These are phyloP conservation scores for Ogataea hybrid DNA, from an alignment of 1,139 yeast genomes.

Conservation along the genomic window DNA sequence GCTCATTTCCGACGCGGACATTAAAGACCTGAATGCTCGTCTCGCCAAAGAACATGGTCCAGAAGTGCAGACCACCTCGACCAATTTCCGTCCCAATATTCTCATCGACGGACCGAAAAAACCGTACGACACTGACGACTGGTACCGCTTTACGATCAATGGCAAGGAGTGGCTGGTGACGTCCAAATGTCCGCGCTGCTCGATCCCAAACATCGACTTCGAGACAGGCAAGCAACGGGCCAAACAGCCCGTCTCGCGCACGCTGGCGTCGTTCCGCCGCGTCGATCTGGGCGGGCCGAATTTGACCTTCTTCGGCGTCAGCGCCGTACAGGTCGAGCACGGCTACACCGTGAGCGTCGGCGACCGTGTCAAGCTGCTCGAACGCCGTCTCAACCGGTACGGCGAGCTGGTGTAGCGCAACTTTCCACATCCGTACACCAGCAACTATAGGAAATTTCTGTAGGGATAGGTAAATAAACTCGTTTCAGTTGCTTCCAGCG, in stretches of 20 bases:
- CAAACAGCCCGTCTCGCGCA: constrained; percentile 13
- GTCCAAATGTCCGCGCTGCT: constrained; percentile 25
- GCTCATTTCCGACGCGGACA: constrained; percentile 20
- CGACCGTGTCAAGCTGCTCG: constrained; percentile 17
- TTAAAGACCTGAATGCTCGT: constrained; percentile 13
- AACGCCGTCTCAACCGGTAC: constrained; percentile 21
- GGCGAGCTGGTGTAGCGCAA: constrained; percentile 9
- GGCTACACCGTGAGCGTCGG: constrained; percentile 18
- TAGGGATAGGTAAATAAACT: constrained; percentile 2
- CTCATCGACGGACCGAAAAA: constrained; percentile 15
- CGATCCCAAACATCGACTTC: constrained; percentile 24
- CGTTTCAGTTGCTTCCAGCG: constrained; percentile 14
- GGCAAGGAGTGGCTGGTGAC: constrained; percentile 21
- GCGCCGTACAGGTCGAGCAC: constrained; percentile 19
- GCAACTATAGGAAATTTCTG: constrained; percentile 10
- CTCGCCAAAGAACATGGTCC: constrained; percentile 1
- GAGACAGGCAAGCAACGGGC: constrained; percentile 14
- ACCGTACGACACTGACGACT: constrained; percentile 23
- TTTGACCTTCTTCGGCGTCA: constrained; percentile 20
- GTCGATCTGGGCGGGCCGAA: constrained; percentile 20
- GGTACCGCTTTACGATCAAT: constrained; percentile 19
- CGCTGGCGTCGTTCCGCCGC: constrained; percentile 21
- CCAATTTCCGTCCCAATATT: constrained; percentile 24
- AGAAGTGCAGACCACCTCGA: constrained; percentile 3
- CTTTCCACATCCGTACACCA: constrained; percentile 9